Base-by-base conservation (phyloP, 108 stramenopile species). In the Conticribra weissflogii region DNA sequence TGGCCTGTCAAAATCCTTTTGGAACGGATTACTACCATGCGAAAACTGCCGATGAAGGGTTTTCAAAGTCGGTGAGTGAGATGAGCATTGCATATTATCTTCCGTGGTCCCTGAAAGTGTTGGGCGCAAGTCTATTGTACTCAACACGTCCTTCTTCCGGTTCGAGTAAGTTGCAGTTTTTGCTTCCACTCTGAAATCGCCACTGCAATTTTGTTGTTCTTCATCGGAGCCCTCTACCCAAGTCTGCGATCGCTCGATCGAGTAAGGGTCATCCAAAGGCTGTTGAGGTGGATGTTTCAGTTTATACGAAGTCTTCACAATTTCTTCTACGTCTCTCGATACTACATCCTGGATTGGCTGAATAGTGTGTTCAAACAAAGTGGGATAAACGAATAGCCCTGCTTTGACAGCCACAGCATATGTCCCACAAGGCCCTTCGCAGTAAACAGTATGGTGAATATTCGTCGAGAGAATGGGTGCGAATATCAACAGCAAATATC, bases 341-440 rank as follows among this genome's bases (percentile, higher is more conserved):
- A 69, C 62, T 23, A 48, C 68, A 46, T 77, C 76, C 30, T 56
- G 48, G 9, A 28, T 59, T 7, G 4, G 29, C 27, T 45, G 67
- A 0, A 76, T 23, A 2, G 62, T 54, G 41, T 76, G 75, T 63
- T 76, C 75, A 57, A 76, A 76, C 21, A 76, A 41, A 0, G 75
- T 68, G 27, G 75, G 75, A 44, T 76, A 76, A 0, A 76, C 67
- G 29, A 76, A 50, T 31, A 80, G 46, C 3, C 79, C 79, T 3
- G 56, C 55, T 36, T 69, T 75, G 54, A 49, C 60, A 3, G 79
- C 79, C 24, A 80, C 79, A 29, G 79, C 79, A 47, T 80, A 80
- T 28, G 79, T 80, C 0, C 79, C 79, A 53, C 79, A 80, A 7
- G 77, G 71, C 52, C 72, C 77, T 41, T 41, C 36, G 36, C 36